Evolutionary conservation across 306 rosid genomes (phyloP).

Genomic region (Coriaria nepalensis): DNA sequence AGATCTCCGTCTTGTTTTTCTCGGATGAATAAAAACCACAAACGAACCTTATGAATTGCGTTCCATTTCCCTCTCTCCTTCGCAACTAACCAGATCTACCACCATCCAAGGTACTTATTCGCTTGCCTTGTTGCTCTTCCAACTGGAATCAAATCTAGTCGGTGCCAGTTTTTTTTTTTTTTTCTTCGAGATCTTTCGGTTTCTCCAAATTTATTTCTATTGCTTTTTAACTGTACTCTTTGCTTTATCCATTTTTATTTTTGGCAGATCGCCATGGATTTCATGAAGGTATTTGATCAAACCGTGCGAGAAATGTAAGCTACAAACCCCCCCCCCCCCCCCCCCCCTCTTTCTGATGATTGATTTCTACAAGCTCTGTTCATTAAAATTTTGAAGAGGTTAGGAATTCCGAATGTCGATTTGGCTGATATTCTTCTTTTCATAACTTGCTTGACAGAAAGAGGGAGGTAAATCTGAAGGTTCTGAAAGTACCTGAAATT

Average conservation of each 20-base stretch:
- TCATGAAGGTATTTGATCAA: slow-evolving; percentile 97
- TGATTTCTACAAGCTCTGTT: background rate
- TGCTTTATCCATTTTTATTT: background rate
- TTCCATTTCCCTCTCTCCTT: too few relatives aligned
- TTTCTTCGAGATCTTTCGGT: background rate
- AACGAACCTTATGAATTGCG: too few relatives aligned
- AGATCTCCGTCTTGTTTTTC: too few relatives aligned
- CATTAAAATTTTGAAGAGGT: background rate
- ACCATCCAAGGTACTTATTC: too few relatives aligned
- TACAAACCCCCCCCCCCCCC: slow-evolving; percentile 2
- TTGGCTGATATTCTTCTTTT: slow-evolving; percentile 11
- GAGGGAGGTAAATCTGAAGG: slow-evolving; percentile 98
- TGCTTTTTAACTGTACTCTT: background rate
- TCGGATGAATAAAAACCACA: too few relatives aligned
- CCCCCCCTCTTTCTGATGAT: background rate
- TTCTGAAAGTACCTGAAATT: slow-evolving; percentile 93
- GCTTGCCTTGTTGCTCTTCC: too few relatives aligned
- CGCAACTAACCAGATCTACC: too few relatives aligned
- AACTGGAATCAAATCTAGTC: too few relatives aligned
- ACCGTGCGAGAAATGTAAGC: slow-evolving; percentile 96
- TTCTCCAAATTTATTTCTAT: background rate
- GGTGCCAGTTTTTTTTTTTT: background rate
- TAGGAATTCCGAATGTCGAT: slow-evolving; percentile 9
- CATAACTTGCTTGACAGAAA: slow-evolving; percentile 39
- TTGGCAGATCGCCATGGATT: slow-evolving; percentile 78